phyloP scores from a whole-genome alignment of 2,329 filamentous ascomycete genomes.

The Pseudogymnoascus sp. region DNA sequence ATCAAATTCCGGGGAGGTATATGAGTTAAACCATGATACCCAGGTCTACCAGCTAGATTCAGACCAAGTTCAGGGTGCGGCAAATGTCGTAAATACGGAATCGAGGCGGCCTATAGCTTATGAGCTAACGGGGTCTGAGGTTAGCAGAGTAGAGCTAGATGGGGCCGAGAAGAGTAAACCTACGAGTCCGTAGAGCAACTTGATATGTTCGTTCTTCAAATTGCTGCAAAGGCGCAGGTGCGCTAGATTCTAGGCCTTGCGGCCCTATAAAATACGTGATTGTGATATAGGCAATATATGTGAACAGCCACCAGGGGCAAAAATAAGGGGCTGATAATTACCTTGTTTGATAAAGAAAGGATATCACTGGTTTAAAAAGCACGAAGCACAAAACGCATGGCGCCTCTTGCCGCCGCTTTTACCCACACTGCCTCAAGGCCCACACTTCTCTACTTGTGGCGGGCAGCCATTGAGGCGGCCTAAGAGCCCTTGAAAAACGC shows the following conservation, averaged over 20 bases:
- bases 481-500: too few species aligned
- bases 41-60: not conserved
- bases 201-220: too few species aligned
- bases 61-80: not conserved
- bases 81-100: not conserved
- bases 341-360: too few species aligned
- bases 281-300: not conserved
- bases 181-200: too few species aligned
- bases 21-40: not conserved
- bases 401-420: too few species aligned
- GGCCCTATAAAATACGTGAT: not conserved
- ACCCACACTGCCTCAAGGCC: too few species aligned
- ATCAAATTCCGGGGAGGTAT: not conserved
- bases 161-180: not conserved
- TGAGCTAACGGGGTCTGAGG: not conserved
- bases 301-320: not conserved
- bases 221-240: too few species aligned
- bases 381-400: too few species aligned
- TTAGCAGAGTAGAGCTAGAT: not conserved
- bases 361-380: too few species aligned
- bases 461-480: too few species aligned
- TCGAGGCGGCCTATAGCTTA: not conserved
- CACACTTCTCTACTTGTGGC: too few species aligned
- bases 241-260: too few species aligned
- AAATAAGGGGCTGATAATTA: not conserved